Percentiles rank a stretch among this genome's conserved stretches.
Conservation (phyloP, 177 flowering plant species). For the Telopea speciosissima region DNA sequence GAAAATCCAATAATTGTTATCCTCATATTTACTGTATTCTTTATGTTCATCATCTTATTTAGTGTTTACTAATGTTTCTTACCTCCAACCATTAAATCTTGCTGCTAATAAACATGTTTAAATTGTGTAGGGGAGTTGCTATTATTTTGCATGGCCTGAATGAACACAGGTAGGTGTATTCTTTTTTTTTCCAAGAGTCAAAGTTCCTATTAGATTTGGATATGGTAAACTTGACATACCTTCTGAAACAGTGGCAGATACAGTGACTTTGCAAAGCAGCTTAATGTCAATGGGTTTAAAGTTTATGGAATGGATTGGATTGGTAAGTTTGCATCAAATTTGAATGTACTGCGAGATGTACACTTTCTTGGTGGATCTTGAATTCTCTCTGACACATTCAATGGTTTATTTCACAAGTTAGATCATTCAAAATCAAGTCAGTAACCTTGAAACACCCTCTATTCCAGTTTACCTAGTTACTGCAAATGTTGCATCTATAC, state of each 20-base stretch:
- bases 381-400: background rate
- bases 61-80: background rate
- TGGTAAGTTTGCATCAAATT: constrained; percentile 33
- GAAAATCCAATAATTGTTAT: background rate
- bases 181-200: background rate
- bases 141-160: constrained; percentile 84
- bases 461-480: too few species aligned
- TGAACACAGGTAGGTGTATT: constrained; percentile 68
- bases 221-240: constrained; percentile 1
- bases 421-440: too few species aligned
- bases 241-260: constrained; percentile 64
- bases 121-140: constrained; percentile 60
- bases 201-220: background rate
- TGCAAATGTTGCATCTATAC: too few species aligned
- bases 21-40: background rate
- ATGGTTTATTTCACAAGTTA: too few species aligned
- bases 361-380: background rate
- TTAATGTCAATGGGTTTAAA: constrained; percentile 73
- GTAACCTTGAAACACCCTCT: too few species aligned
- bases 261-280: constrained; percentile 62
- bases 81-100: too few species aligned
- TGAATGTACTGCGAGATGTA: background rate
- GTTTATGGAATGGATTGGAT: constrained; percentile 95
- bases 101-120: background rate
- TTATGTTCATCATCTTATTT: background rate